These are phyloP conservation scores for Sicyos baderoa DNA, from an alignment of 306 rosid genomes.

Conservation along the genomic window DNA sequence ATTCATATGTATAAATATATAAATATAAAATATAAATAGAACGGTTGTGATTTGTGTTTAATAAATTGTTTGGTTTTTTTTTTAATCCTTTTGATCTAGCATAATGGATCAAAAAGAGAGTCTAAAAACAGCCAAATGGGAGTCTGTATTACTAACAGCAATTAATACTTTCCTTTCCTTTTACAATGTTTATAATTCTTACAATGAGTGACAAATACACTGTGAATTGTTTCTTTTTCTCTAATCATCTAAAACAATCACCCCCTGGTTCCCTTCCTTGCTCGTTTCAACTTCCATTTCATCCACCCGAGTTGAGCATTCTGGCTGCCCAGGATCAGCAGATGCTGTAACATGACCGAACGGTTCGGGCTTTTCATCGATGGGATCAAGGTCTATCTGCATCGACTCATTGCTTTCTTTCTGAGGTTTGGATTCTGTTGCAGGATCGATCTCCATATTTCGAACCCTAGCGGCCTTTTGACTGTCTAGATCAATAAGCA, in stretches of 20 bases:
- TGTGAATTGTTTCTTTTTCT: background rate
- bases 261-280: constrained; percentile 30
- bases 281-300: constrained; percentile 22
- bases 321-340: constrained; percentile 3
- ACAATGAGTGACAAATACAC: background rate
- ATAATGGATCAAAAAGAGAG: background rate
- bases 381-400: constrained; percentile 18
- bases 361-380: constrained; percentile 23
- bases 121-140: background rate
- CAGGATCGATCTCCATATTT: constrained; percentile 26
- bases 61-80: too few relatives aligned
- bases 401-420: constrained; percentile 24
- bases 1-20: too few relatives aligned
- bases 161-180: background rate
- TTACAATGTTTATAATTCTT: constrained; percentile 11
- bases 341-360: constrained; percentile 10
- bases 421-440: constrained; percentile 27
- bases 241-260: constrained; percentile 45
- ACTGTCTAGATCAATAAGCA: constrained; percentile 26
- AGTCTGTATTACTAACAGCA: constrained; percentile 2
- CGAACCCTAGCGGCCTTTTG: constrained; percentile 24
- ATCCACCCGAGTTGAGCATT: constrained; percentile 12
- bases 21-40: too few relatives aligned
- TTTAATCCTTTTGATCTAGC: background rate
- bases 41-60: too few relatives aligned